Evolutionary conservation across 345 rosid genomes (phyloP).

Genomic region (Pistacia integerrima): DNA sequence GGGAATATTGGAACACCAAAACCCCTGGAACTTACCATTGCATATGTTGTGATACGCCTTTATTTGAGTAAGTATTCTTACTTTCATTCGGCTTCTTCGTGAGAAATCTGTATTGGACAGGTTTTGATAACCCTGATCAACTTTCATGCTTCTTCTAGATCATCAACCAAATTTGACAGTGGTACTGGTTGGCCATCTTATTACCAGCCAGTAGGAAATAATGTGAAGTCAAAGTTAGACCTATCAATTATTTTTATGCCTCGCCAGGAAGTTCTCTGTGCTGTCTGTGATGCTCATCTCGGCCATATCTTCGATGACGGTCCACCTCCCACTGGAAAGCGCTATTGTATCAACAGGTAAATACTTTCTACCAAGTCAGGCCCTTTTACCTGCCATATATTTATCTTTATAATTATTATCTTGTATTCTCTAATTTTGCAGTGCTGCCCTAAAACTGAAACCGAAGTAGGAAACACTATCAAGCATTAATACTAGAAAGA

Average conservation of each 20-base stretch:
- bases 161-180: conserved; percentile 90
- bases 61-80: conserved; percentile 62
- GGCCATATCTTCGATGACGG: conserved; percentile 93
- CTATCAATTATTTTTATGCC: conserved; percentile 89
- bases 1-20: conserved; percentile 87
- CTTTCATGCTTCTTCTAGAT: conserved; percentile 42
- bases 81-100: not conserved
- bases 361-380: too few relatives aligned
- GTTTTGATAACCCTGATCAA: not conserved
- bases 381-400: not conserved
- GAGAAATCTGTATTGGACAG: not conserved
- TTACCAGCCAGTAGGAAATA: conserved; percentile 67
- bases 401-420: not conserved
- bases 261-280: conserved; percentile 75
- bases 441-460: conserved; percentile 49
- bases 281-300: conserved; percentile 74
- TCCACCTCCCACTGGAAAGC: conserved; percentile 82
- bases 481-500: not conserved
- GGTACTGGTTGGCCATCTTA: conserved; percentile 99
- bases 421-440: conserved; percentile 27
- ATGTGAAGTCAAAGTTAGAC: conserved; percentile 73
- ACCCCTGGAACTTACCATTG: conserved; percentile 84
- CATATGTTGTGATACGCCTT: conserved; percentile 76
- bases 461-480: conserved; percentile 27
- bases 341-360: conserved; percentile 89